Base-by-base conservation (phyloP, 768 basidiomycete genomes). In the Daedaleopsis nitida region DNA sequence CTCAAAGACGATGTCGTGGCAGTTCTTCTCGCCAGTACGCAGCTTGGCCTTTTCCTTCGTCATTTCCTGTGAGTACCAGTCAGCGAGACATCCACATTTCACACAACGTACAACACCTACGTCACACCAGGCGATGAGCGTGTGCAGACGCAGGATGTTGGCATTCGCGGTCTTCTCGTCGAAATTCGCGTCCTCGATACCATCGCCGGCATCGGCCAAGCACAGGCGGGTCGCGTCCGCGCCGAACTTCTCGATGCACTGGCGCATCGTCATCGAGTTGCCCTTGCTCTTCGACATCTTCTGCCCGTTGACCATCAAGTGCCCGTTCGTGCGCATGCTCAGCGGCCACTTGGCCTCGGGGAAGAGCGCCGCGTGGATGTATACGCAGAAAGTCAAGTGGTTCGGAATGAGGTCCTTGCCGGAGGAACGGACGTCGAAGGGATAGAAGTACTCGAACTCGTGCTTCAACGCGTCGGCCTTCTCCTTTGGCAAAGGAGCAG, bases 241-340 rank as follows among this genome's bases (percentile, higher is more conserved):
- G 60, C 97, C 97, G 70, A 96, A 98, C 81, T 98, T 98, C 75
- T 87, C 82, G 60, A 96, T 86, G 1, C 91, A 85, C 70, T 99
- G 91, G 57, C 85, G 78, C 73, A 98, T 77, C 0, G 96, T 99
- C 80, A 98, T 78, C 58, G 89, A 92, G 76, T 99, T 99, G 12
- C 97, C 97, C 48, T 90, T 95, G 73, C 90, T 92, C 83, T 98
- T 99, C 43, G 87, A 89, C 97, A 99, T 99, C 81, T 98, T 99
- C 81, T 95, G 90, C 19, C 96, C 96, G 74, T 99, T 98, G 74
- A 99, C 74, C 88, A 94, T 88, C 80, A 99, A 75, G 72, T 98
- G 96, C 0, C 97, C 97, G 70, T 99, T 99, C 49, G 92, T 88
- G 24, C 97, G 90, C 81, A 99, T 93, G 71, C 92, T 87, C 68